Conservation (phyloP, 192 early-diverging fungal species). For the Spizellomyces sp. region DNA sequence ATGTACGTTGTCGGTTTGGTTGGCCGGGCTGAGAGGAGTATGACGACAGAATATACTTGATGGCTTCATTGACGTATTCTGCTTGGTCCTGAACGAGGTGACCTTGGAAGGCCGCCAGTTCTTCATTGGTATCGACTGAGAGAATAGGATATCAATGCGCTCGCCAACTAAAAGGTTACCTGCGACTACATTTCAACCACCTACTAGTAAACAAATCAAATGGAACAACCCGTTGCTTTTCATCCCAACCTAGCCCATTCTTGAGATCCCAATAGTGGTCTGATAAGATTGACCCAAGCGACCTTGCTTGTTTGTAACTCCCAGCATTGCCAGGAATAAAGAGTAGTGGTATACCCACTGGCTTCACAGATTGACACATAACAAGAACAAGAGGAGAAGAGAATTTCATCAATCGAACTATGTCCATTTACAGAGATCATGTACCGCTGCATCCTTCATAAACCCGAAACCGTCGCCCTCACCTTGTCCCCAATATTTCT, state of each 20-base stretch:
- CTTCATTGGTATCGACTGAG: conserved; percentile 82
- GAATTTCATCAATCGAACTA: neutral
- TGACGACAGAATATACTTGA: conserved; percentile 41
- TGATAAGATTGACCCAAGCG: conserved; percentile 76
- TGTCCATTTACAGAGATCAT: no score
- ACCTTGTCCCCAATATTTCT: conserved; percentile 34
- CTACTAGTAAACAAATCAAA: conserved; percentile 30
- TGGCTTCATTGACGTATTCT: conserved; percentile 51
- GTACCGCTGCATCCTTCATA: neutral
- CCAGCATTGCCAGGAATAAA: conserved; percentile 97
- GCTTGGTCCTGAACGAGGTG: conserved; percentile 86
- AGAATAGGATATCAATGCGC: conserved; percentile 5
- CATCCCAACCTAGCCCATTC: conserved; percentile 6
- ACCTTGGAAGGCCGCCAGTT: conserved; percentile 87
- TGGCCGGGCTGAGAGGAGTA: conserved; percentile 13
- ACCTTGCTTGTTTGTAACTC: conserved; percentile 85
- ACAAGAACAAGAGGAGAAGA: neutral
- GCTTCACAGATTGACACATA: conserved; percentile 28
- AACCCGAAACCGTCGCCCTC: conserved; percentile 8
- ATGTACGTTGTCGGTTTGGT: neutral
- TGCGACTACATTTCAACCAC: neutral
- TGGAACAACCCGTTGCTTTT: conserved; percentile 9
- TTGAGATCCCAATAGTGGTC: conserved; percentile 40
- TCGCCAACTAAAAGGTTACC: no score
- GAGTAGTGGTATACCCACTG: conserved; percentile 78